phyloP scores from a whole-genome alignment of 768 basidiomycete species.

The Amanita pseudoporphyria region DNA sequence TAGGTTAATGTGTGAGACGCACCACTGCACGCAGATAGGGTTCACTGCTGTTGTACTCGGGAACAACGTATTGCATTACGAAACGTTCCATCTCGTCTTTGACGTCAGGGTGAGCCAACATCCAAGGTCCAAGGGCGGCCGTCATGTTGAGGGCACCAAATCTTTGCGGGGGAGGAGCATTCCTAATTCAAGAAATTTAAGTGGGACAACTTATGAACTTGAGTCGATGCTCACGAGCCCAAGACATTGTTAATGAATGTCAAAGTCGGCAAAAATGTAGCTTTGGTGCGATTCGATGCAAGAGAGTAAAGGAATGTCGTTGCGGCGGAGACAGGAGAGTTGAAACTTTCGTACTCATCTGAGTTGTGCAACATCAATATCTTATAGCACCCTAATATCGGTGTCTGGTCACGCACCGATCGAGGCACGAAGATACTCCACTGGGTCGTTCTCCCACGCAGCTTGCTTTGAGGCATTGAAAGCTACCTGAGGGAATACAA shows the following conservation, averaged over 20 bases:
- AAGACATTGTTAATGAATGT: constrained; percentile 70
- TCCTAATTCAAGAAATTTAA: constrained; percentile 16
- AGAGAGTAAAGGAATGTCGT: constrained; percentile 75
- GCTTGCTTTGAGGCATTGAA: constrained; percentile 61
- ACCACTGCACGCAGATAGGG: constrained; percentile 75
- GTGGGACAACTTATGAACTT: neutral
- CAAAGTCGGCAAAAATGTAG: constrained; percentile 75
- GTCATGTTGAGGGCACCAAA: constrained; percentile 86
- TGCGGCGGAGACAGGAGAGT: constrained; percentile 69
- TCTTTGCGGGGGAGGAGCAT: constrained; percentile 49
- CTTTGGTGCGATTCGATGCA: constrained; percentile 69
- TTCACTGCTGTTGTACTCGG: constrained; percentile 55
- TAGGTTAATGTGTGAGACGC: constrained; percentile 21
- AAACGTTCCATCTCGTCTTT: constrained; percentile 72
- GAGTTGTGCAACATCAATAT: constrained; percentile 1
- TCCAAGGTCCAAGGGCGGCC: constrained; percentile 63
- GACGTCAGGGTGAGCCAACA: constrained; percentile 80
- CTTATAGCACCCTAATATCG: neutral
- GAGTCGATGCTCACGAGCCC: constrained; percentile 37
- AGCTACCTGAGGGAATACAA: constrained; percentile 81
- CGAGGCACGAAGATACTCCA: constrained; percentile 70
- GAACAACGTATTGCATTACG: constrained; percentile 62
- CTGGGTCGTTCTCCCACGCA: constrained; percentile 73
- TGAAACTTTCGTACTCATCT: constrained; percentile 80
- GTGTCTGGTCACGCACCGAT: constrained; percentile 40